Evolutionary conservation across 495 filamentous ascomycete species (phyloP), one percentile per base, ranked within the genome.

Genomic region (Trichoderma parareesei): DNA sequence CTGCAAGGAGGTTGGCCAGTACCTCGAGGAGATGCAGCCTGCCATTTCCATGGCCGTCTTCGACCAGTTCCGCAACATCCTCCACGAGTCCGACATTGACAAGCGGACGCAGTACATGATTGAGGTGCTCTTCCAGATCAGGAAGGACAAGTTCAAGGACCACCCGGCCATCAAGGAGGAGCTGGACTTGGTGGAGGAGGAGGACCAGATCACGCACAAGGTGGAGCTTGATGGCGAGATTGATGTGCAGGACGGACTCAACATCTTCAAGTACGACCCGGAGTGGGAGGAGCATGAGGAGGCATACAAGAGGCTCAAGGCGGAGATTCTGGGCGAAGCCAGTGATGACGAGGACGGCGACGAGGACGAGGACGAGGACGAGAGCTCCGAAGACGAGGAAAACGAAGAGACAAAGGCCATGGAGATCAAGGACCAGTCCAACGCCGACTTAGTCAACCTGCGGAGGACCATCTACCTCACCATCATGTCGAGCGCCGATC

Each of bases 31-130:
- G 73, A 94, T 96, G 90, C 93, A 87, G 68, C 81, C 86, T 2
- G 79, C 87, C 27, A 94, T 98, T 69, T 89, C 91, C 27, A 83
- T 92, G 64, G 89, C 87, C 57, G 90, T 99, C 16, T 99, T 94
- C 66, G 95, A 98, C 70, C 93, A 96, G 72, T 95, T 99, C 78
- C 79, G 94, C 62, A 92, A 86, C 65, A 98, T 98, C 68, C 80
- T 99, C 9, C 92, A 98, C 74, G 95, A 98, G 73, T 90, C 91
- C 43, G 91, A 92, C 71, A 93, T 98, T 70, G 94, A 99, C 71
- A 96, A 96, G 77, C 82, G 94, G 65, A 90, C 93, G 40, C 94
- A 98, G 77, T 98, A 97, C 74, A 96, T 96, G 92, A 95, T 99
- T 66, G 94, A 99, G 72, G 93, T 97, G 9, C 78, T 99, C 64